Conservation (phyloP, 2,329 filamentous ascomycete genomes). For the Nakataea oryzae region DNA sequence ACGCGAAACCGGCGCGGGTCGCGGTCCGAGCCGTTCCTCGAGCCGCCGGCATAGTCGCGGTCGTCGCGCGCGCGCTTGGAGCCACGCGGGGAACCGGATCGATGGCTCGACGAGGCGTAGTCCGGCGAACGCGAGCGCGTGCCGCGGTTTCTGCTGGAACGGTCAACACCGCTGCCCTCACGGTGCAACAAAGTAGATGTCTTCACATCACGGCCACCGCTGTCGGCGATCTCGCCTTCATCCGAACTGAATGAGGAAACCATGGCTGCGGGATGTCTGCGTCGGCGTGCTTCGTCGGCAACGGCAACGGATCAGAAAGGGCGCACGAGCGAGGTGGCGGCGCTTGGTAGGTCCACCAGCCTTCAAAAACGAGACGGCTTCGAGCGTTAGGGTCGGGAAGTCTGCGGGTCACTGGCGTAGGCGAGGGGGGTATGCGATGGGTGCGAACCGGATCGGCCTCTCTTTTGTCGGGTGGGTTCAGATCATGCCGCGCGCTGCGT, state of each 20-base stretch:
- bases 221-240: constrained; percentile 80
- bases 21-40: constrained; percentile 24
- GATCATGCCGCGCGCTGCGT: neutral
- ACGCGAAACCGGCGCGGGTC: constrained; percentile 51
- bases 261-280: constrained; percentile 13
- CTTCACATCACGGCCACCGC: constrained; percentile 56
- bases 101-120: constrained; percentile 29
- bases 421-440: neutral
- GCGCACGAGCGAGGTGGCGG: neutral
- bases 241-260: constrained; percentile 52
- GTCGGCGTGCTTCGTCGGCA: neutral
- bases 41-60: constrained; percentile 33
- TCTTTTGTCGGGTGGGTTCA: neutral
- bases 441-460: neutral
- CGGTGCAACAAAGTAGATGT: constrained; percentile 75
- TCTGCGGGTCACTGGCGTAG: neutral
- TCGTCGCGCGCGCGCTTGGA: constrained; percentile 59
- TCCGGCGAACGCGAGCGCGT: constrained; percentile 49
- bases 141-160: constrained; percentile 69
- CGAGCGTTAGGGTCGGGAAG: neutral
- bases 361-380: neutral
- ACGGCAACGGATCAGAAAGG: neutral
- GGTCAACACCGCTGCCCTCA: constrained; percentile 80
- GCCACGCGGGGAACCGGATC: constrained; percentile 51
- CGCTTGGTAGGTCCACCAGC: neutral